Evolutionary conservation across 2,329 filamentous ascomycete species (phyloP).

Genomic region (Nigrospora sphaerica): DNA sequence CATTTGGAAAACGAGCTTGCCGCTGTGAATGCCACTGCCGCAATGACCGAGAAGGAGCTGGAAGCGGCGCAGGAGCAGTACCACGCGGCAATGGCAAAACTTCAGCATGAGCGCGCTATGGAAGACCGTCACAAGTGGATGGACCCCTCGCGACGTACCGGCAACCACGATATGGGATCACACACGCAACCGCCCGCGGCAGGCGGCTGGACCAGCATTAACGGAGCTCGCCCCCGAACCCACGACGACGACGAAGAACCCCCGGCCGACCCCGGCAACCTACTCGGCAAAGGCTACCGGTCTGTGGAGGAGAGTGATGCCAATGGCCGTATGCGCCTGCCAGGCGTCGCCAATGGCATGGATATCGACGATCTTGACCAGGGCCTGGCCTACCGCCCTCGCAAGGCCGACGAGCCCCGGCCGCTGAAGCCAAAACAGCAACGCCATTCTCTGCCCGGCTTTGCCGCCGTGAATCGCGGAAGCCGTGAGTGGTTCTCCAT

Average conservation of each 20-base stretch:
- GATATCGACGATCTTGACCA: constrained; percentile 7
- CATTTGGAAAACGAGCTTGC: constrained; percentile 14
- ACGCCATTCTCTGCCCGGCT: constrained; percentile 20
- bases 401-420: constrained; percentile 8
- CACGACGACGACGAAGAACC: constrained; percentile 19
- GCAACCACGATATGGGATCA: constrained; percentile 7
- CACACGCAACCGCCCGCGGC: constrained; percentile 6
- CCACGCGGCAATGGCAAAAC: no score
- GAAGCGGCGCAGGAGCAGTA: no score
- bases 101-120: no score
- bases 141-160: constrained; percentile 1
- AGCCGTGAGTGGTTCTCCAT: background rate
- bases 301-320: constrained; percentile 18
- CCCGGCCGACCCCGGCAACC: constrained; percentile 19
- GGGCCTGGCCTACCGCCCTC: constrained; percentile 1
- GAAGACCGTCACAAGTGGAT: no score
- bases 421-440: constrained; percentile 18
- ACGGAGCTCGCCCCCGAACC: constrained; percentile 15
- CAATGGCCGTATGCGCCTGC: constrained; percentile 6
- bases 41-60: no score
- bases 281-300: constrained; percentile 23
- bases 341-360: constrained; percentile 6
- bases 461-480: constrained; percentile 7
- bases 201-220: constrained; percentile 22
- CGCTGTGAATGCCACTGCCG: constrained; percentile 6